Evolutionary conservation across 192 early-diverging fungal species (phyloP), one percentile per base, ranked within the genome.

Genomic region (Phycomyces blakesleeanus): DNA sequence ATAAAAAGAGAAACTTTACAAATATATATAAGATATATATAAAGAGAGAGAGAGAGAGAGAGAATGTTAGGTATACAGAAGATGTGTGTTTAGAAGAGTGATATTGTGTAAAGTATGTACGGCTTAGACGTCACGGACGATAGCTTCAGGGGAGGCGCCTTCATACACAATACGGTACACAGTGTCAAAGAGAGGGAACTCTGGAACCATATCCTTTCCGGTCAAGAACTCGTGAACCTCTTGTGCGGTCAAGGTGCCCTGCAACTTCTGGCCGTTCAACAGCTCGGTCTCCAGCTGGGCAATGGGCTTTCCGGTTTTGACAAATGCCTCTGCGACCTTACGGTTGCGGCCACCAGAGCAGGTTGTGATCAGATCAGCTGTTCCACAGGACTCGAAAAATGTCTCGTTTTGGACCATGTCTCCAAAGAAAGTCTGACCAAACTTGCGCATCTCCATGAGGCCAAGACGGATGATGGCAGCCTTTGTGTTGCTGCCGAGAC

Each of bases 291-390:
- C 95, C n/a, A 98, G 80, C 71, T 85, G 81, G 42, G 90, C 85
- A 83, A 98, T 93, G 18, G 93, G 83, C 78, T 97, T 96, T n/a
- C 93, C 93, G 4, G 93, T 96, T 25, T 72, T 71, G 39, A 95
- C 93, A 72, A 88, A 89, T 8, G 91, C 93, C 69, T 97, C 95
- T 0, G 94, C 95, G 49, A 97, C 86, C 59, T 87, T 87, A 47
- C 95, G 84, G 82, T 98, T 97, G 52, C 95, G 85, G n/a, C 97
- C 97, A 66, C 97, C 97, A 65, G 87, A 91, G 81, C 95, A 95
- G 21, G 93, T 96, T 1, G 97, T 95, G 61, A 98, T 97, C 53
- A 94, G 79, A 75, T 97, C 97, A 37, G 97, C 97, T 40, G 96
- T 86, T 62, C 97, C 97, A 69, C 97, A 99, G 61, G 89, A 91